These are phyloP conservation scores for Blastobotrys terrestris DNA, from an alignment of 805 yeast species.

Conservation along the genomic window DNA sequence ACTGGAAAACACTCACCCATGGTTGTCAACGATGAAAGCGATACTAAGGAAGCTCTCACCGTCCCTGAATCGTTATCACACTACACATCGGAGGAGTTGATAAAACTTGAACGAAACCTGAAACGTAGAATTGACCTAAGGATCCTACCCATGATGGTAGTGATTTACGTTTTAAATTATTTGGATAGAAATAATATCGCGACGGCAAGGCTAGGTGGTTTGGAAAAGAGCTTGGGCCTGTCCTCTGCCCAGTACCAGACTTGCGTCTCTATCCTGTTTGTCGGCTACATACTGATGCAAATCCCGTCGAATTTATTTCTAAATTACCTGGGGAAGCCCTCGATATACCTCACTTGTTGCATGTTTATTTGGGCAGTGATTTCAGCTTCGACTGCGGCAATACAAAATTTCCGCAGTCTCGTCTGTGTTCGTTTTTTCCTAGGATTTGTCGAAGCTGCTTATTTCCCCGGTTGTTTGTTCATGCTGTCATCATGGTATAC, in stretches of 20 bases:
- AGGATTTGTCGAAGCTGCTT: constrained; percentile 39
- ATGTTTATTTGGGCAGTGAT: constrained; percentile 36
- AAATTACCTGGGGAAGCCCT: constrained; percentile 36
- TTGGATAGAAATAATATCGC: constrained; percentile 49
- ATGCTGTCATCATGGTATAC: constrained; percentile 36
- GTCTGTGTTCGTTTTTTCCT: constrained; percentile 34
- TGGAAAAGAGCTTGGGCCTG: constrained; percentile 39
- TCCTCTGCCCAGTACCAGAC: constrained; percentile 38
- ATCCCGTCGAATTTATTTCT: constrained; percentile 32
- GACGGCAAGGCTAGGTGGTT: constrained; percentile 46
- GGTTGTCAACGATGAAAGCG: not conserved
- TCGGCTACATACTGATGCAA: constrained; percentile 2
- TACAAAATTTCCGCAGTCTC: constrained; percentile 25
- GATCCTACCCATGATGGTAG: constrained; percentile 36
- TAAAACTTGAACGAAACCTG: constrained; percentile 3
- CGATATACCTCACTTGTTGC: constrained; percentile 31
- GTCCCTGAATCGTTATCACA: not conserved
- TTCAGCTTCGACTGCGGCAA: constrained; percentile 29
- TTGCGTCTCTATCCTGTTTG: constrained; percentile 6
- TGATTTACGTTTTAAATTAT: constrained; percentile 2
- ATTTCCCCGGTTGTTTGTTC: constrained; percentile 38
- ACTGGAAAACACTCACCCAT: not conserved
- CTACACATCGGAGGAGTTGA: not conserved
- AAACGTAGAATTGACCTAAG: constrained; percentile 38
- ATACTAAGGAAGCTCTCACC: not conserved